Evolutionary conservation across 2,329 filamentous ascomycete species (phyloP).

Genomic region (Penicillium vulpinum): DNA sequence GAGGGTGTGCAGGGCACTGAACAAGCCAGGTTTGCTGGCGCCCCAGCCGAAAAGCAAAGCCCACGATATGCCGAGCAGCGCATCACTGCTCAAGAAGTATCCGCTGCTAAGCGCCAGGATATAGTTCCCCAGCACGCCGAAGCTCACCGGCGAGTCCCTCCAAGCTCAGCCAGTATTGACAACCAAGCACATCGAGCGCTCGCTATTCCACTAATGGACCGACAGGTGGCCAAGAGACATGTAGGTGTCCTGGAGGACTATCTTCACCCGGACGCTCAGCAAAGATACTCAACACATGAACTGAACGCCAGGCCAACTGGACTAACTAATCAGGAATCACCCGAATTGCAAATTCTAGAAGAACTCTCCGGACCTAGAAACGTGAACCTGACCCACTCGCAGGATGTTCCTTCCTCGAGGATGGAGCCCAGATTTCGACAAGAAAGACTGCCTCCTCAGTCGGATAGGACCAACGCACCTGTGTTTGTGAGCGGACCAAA

Average conservation of each 20-base stretch:
- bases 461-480: conserved; percentile 27
- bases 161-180: conserved; percentile 16
- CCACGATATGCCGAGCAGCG: conserved; percentile 22
- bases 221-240: conserved; percentile 7
- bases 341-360: conserved; percentile 21
- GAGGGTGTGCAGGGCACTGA: conserved; percentile 25
- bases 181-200: conserved; percentile 10
- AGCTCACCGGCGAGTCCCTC: conserved; percentile 13
- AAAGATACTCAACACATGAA: conserved; percentile 9
- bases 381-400: conserved; percentile 23
- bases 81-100: conserved; percentile 17
- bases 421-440: conserved; percentile 19
- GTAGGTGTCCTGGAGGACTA: conserved; percentile 17
- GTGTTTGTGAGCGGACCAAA: conserved; percentile 36
- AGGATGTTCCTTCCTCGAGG: conserved; percentile 24
- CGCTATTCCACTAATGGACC: conserved; percentile 11
- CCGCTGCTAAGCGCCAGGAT: conserved; percentile 14
- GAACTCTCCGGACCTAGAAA: conserved; percentile 18
- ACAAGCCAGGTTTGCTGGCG: conserved; percentile 12
- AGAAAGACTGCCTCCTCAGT: conserved; percentile 19
- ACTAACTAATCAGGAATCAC: conserved; percentile 31
- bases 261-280: conserved; percentile 11
- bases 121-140: conserved; percentile 13
- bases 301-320: conserved; percentile 7
- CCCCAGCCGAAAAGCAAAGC: conserved; percentile 16